These are phyloP conservation scores for Xylaria multiplex DNA, from an alignment of 2,329 filamentous ascomycete genomes.

Conservation along the genomic window DNA sequence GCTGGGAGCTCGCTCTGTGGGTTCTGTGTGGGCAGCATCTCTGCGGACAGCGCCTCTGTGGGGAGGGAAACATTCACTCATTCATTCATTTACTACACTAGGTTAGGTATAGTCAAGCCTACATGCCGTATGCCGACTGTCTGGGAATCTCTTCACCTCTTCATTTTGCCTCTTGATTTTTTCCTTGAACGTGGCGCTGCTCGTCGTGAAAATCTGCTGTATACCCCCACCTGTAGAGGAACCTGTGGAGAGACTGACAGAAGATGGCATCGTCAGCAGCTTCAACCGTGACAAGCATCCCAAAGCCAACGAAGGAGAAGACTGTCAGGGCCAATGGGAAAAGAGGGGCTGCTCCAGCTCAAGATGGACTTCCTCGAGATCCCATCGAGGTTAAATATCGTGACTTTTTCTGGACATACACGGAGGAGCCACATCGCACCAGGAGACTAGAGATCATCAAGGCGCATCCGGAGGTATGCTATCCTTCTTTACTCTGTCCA, in stretches of 20 bases:
- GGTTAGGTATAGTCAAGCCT: too few species aligned
- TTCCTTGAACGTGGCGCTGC: not conserved
- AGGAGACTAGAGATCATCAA: constrained; percentile 95
- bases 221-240: not conserved
- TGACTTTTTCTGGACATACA: constrained; percentile 98
- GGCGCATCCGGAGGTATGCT: constrained; percentile 87
- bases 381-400: constrained; percentile 57
- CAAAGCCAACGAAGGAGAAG: constrained; percentile 38
- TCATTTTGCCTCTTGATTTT: not conserved
- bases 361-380: constrained; percentile 50
- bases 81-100: not conserved
- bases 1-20: constrained; percentile 3
- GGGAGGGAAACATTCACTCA: not conserved
- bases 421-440: constrained; percentile 94
- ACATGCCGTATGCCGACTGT: not conserved
- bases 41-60: too few species aligned
- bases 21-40: constrained; percentile 8
- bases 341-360: constrained; percentile 30
- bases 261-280: constrained; percentile 46
- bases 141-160: not conserved
- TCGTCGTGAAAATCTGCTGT: not conserved
- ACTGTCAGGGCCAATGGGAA: constrained; percentile 42
- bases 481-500: too few species aligned
- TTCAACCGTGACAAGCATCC: constrained; percentile 45
- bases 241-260: not conserved